Evolutionary conservation across 306 rosid species (phyloP), one percentile per base, ranked within the genome.

Genomic region (Datisca glomerata): DNA sequence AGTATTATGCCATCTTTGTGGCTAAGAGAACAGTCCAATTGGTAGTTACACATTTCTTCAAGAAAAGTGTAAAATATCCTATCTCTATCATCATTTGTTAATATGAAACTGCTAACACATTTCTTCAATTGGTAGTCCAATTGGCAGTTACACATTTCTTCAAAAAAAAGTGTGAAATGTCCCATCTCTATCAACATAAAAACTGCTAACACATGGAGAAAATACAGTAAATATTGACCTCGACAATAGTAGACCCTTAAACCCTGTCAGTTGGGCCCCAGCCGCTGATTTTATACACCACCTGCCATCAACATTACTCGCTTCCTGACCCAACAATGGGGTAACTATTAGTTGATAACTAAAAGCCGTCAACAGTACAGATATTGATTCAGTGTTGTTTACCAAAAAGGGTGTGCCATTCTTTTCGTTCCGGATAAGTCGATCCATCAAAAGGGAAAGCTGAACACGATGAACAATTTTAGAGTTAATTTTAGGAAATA

Each of bases 261-360:
- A 60, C 59, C 61, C 65, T 44, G 79, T 67, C 61, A 60, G 63
- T 46, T 67, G 79, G 45, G n/a, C n/a, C n/a, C 67, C 68, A 43
- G 70, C 67, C 57, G 61, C 68, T 32, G 76, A 73, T 61, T 65
- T 80, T 60, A 83, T 47, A 57, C 94, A 79, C 97, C 93, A 89
- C 77, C 97, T 79, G 53, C 97, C 97, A 65, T 80, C 82, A 50
- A 83, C 35, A 14, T 68, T 72, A 51, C 73, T 71, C 68, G 74
- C 75, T 77, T 76, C 94, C 97, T 89, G 81, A 41, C 47, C 47
- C 51, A 76, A 55, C 49, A 56, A 44, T 49, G 42, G 41, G 25
- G 49, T 18, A 42, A 39, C 41, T 57, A 70, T 51, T 57, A 50
- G 41, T 40, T 24, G n/a, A 6, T 28, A 1, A 10, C n/a, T 11